Percentiles rank a stretch among this genome's conserved stretches.
These are phyloP conservation scores for Podospora pseudopauciseta DNA, from an alignment of 495 filamentous ascomycete species.

Conservation along the genomic window DNA sequence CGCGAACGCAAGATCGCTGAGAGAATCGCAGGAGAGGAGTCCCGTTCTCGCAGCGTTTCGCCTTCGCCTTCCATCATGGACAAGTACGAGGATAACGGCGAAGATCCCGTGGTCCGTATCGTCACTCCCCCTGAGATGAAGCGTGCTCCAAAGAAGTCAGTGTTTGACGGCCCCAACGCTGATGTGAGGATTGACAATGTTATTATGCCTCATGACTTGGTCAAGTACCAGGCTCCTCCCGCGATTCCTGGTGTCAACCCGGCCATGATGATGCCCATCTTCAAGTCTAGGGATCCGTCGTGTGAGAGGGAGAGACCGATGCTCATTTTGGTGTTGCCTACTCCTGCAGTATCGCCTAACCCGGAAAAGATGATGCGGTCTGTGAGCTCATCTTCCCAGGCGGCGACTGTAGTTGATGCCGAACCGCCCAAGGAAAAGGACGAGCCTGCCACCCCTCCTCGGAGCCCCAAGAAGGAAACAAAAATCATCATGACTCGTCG, in stretches of 20 bases:
- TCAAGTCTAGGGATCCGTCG: conserved; percentile 45
- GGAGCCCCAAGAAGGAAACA: conserved; percentile 11
- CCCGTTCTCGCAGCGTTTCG: conserved; percentile 43
- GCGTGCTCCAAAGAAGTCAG: conserved; percentile 38
- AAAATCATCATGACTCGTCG: conserved; percentile 18
- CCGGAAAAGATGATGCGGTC: conserved; percentile 34
- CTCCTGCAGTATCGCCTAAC: conserved; percentile 44
- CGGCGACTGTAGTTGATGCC: conserved; percentile 4
- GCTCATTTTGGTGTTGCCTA: conserved; percentile 51
- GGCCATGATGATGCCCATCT: conserved; percentile 27
- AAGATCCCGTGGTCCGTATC: conserved; percentile 37
- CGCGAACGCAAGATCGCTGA: conserved; percentile 48
- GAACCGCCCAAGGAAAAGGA: conserved; percentile 12
- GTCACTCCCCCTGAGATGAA: conserved; percentile 48
- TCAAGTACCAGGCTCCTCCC: conserved; percentile 25
- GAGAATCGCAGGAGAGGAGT: conserved; percentile 44
- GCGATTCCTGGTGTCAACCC: conserved; percentile 2
- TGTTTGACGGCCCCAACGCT: conserved; percentile 52
- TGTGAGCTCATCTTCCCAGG: conserved; percentile 11
- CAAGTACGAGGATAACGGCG: conserved; percentile 40
- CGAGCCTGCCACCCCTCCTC: background rate
- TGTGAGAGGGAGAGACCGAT: conserved; percentile 49
- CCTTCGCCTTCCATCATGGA: conserved; percentile 47
- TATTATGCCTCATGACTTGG: conserved; percentile 38
- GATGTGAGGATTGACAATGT: conserved; percentile 52